Conservation (phyloP, 345 rosid species). For the Pistacia integerrima region DNA sequence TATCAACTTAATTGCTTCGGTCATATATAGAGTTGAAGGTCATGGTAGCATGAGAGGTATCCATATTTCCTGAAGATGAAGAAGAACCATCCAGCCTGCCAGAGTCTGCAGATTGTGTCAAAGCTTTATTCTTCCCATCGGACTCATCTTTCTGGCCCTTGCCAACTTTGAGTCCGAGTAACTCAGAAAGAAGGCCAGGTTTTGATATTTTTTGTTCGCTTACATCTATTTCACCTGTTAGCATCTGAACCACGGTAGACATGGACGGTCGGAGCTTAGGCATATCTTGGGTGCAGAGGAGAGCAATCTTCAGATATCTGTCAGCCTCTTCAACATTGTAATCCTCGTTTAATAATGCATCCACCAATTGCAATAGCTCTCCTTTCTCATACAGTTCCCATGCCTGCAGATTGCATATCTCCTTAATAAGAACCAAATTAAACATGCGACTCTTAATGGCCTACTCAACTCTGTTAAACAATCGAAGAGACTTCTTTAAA, state of each 20-base stretch:
- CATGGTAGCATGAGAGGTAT: conserved; percentile 56
- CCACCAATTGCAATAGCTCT: conserved; percentile 40
- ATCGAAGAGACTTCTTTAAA: not conserved
- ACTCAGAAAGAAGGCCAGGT: conserved; percentile 53
- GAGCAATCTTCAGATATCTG: conserved; percentile 52
- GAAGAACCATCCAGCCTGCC: conserved; percentile 26
- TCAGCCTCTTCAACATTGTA: conserved; percentile 43
- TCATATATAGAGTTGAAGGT: conserved; percentile 64
- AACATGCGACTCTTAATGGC: not conserved
- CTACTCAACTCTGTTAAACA: not conserved
- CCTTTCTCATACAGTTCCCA: conserved; percentile 42
- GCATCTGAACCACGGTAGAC: conserved; percentile 52
- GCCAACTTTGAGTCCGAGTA: conserved; percentile 26
- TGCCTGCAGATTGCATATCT: conserved; percentile 38
- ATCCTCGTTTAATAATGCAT: conserved; percentile 35
- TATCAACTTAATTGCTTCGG: conserved; percentile 32
- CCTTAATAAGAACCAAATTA: not conserved
- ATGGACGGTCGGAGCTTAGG: conserved; percentile 60
- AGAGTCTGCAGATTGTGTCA: conserved; percentile 14
- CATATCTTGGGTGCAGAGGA: conserved; percentile 69
- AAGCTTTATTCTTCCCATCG: not conserved
- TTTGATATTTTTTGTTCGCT: conserved; percentile 36
- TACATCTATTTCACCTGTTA: conserved; percentile 42
- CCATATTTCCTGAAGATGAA: conserved; percentile 32
- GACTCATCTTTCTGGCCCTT: conserved; percentile 18